These are phyloP conservation scores for Phlegmacium glaucopus DNA, from an alignment of 768 basidiomycete species.

Conservation along the genomic window DNA sequence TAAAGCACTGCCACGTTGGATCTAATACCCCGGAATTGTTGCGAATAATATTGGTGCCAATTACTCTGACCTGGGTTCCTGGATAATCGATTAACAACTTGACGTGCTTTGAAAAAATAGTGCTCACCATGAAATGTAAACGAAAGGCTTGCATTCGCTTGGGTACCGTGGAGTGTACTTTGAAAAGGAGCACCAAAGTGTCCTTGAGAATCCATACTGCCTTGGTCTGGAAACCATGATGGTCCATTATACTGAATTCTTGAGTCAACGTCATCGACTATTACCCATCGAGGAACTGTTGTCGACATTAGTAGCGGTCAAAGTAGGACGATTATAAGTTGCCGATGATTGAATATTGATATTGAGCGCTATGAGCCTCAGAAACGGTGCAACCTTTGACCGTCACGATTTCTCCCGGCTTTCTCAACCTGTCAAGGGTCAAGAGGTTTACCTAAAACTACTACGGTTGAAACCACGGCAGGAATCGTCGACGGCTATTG, in stretches of 20 bases:
- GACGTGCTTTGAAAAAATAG: not conserved
- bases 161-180: conserved; percentile 28
- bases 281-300: conserved; percentile 20
- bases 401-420: no score
- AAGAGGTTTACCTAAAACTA: no score
- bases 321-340: no score
- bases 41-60: conserved; percentile 9
- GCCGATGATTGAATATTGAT: no score
- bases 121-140: conserved; percentile 27
- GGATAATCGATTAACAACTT: not conserved
- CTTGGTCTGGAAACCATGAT: conserved; percentile 28
- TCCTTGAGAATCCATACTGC: conserved; percentile 23
- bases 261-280: conserved; percentile 32
- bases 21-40: conserved; percentile 9
- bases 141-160: conserved; percentile 21
- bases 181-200: conserved; percentile 31
- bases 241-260: conserved; percentile 25
- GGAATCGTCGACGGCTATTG: no score
- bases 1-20: conserved; percentile 9
- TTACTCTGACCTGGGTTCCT: conserved; percentile 15
- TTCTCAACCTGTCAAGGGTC: no score
- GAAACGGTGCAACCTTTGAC: no score
- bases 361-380: no score
- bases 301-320: no score
- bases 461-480: no score